These are phyloP conservation scores for Ogataea wickerhamii DNA, from an alignment of 805 yeast genomes.

Conservation along the genomic window DNA sequence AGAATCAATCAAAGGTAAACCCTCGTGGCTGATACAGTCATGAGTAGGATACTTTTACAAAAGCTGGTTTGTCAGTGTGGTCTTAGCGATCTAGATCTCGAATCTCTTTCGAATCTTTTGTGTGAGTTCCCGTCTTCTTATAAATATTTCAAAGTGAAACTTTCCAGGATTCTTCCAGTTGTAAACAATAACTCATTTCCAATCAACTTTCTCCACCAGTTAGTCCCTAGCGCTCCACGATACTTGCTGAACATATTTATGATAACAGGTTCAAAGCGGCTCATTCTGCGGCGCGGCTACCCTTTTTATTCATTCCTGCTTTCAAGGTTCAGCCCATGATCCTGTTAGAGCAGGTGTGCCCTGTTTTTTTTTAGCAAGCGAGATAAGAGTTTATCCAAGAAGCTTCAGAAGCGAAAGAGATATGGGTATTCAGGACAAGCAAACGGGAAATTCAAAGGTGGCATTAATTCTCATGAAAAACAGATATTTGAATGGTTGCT, in stretches of 20 bases:
- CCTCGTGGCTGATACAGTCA: not conserved
- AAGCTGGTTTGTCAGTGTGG: not conserved
- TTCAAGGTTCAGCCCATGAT: not conserved
- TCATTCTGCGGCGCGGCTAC: too few relatives aligned
- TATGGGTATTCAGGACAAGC: too few relatives aligned
- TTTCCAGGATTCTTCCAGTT: not conserved
- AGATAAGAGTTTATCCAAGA: too few relatives aligned
- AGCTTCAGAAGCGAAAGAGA: too few relatives aligned
- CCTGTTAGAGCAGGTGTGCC: not conserved
- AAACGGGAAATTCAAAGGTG: too few relatives aligned
- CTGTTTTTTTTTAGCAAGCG: too few relatives aligned
- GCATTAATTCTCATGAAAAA: too few relatives aligned
- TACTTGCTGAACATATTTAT: not conserved
- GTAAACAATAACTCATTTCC: not conserved
- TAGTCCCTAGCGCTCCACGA: too few relatives aligned
- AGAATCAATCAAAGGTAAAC: constrained; percentile 30
- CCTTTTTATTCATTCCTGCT: not conserved
- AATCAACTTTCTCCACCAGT: not conserved
- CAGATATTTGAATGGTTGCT: too few relatives aligned
- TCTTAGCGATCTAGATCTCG: not conserved
- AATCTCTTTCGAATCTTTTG: not conserved
- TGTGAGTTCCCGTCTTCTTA: not conserved
- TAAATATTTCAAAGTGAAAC: not conserved
- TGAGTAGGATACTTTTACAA: not conserved
- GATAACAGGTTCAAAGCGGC: not conserved